Base-by-base conservation (phyloP, 495 filamentous ascomycete genomes). In the Penicillium cosmopolitanum region DNA sequence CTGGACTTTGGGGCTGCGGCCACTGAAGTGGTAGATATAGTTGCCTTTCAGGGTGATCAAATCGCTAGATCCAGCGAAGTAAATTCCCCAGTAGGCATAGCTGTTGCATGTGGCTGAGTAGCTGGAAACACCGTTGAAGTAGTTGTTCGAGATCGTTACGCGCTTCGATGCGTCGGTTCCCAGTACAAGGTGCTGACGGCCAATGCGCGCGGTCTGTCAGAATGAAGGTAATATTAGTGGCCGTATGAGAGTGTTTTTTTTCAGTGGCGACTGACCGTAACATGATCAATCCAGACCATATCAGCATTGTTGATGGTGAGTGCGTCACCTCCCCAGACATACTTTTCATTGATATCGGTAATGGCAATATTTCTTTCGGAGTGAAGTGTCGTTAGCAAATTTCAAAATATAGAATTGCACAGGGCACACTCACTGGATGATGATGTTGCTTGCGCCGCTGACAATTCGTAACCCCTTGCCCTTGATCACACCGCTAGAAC, bases 241-340 rank as follows among this genome's bases (percentile, higher is more conserved):
- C n/a, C n/a, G n/a, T n/a, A n/a, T n/a, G n/a, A n/a, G n/a, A n/a
- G n/a, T n/a, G n/a, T n/a, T n/a, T n/a, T n/a, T 9, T 28, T 16
- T 15, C 23, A 48, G 12, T 15, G 5, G 9, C 0, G 11, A 12
- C 36, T 38, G 60, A 69, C 65, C n/a, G 71, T 77, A 36, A 81
- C 78, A 62, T 79, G 75, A 64, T 77, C 78, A 58, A 82, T 77
- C 78, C 78, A 80, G 66, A 80, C 61, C 58, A 78, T 44, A 58
- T 78, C 76, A 25, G 61, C 53, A 59, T 74, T 66, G 56, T 77
- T 66, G 40, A 80, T 58, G 55, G 77, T 78, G 63, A 80, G 77
- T 25, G 71, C 78, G 51, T 80, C 78, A 51, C 78, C 78, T 56
- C 78, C 78, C 78, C 77, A 80, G 60, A 80, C 77, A 65, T 80